Conservation (phyloP, 108 stramenopile genomes). For the Bacterosira constricta region DNA sequence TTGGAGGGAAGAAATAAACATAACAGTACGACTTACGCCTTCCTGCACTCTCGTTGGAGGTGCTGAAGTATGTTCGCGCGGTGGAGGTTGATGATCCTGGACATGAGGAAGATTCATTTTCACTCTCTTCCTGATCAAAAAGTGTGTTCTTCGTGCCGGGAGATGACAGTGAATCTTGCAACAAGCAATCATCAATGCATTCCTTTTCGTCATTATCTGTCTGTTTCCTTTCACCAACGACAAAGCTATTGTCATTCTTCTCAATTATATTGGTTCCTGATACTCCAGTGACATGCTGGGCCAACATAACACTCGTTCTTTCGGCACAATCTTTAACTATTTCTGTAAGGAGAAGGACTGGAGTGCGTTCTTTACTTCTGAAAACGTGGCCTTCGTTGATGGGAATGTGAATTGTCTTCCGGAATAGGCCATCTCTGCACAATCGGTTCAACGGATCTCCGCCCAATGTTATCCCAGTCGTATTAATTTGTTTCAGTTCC, state of each 20-base stretch:
- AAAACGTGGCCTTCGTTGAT: constrained; percentile 88
- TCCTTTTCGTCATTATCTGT: background rate
- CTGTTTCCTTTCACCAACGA: background rate
- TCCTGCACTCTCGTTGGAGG: background rate
- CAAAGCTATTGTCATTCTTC: background rate
- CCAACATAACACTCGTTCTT: background rate
- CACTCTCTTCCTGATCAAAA: background rate
- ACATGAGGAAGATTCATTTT: background rate
- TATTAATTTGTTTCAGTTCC: constrained; percentile 70
- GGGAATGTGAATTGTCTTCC: constrained; percentile 69
- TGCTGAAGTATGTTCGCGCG: too few relatives aligned
- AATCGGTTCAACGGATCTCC: constrained; percentile 82
- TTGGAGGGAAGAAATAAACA: background rate
- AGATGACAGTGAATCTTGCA: background rate
- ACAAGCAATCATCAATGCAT: background rate
- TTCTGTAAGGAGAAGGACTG: constrained; percentile 79
- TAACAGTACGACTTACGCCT: constrained; percentile 14
- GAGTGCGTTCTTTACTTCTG: constrained; percentile 89
- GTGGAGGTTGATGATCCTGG: constrained; percentile 1
- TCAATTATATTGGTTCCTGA: background rate
- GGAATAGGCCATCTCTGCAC: constrained; percentile 33
- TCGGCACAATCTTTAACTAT: constrained; percentile 35
- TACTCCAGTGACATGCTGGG: background rate
- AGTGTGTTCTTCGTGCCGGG: background rate
- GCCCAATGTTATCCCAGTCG: constrained; percentile 72